phyloP scores from a whole-genome alignment of 768 basidiomycete species.

The Podaxis rugospora region DNA sequence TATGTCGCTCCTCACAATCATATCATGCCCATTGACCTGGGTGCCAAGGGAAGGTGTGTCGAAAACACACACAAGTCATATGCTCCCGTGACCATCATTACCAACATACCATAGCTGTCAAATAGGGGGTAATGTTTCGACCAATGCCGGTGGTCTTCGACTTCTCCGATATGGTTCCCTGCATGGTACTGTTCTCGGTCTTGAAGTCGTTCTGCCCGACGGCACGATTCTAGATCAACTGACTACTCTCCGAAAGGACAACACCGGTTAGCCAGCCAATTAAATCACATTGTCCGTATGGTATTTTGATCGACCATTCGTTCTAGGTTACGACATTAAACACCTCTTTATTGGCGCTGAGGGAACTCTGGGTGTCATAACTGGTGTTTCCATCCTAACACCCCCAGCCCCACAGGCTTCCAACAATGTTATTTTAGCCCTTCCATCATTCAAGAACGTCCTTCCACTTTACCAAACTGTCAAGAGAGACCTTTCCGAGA shows the following conservation, averaged over 20 bases:
- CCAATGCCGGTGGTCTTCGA: slow-evolving; percentile 96
- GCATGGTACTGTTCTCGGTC: slow-evolving; percentile 90
- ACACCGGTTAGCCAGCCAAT: slow-evolving; percentile 67
- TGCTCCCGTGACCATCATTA: slow-evolving; percentile 1
- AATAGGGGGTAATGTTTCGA: slow-evolving; percentile 95
- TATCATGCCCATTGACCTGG: slow-evolving; percentile 95
- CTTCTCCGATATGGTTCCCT: slow-evolving; percentile 92
- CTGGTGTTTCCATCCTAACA: slow-evolving; percentile 91
- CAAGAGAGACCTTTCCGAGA: slow-evolving; percentile 84
- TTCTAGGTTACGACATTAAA: slow-evolving; percentile 90
- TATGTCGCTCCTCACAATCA: slow-evolving; percentile 84
- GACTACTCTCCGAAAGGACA: slow-evolving; percentile 92
- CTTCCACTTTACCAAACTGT: slow-evolving; percentile 80
- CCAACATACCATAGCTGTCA: slow-evolving; percentile 63
- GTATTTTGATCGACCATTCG: slow-evolving; percentile 4
- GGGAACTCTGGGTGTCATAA: slow-evolving; percentile 93
- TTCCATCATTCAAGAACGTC: slow-evolving; percentile 84
- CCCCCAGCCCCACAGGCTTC: slow-evolving; percentile 78
- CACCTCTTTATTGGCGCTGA: slow-evolving; percentile 98
- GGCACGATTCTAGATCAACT: slow-evolving; percentile 88
- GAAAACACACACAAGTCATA: background rate
- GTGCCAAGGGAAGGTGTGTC: slow-evolving; percentile 87
- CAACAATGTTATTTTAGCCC: slow-evolving; percentile 88
- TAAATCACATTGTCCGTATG: background rate
- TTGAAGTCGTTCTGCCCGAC: slow-evolving; percentile 94